These are phyloP conservation scores for Amphicarpaea edgeworthii DNA, from an alignment of 306 rosid genomes.

Conservation along the genomic window DNA sequence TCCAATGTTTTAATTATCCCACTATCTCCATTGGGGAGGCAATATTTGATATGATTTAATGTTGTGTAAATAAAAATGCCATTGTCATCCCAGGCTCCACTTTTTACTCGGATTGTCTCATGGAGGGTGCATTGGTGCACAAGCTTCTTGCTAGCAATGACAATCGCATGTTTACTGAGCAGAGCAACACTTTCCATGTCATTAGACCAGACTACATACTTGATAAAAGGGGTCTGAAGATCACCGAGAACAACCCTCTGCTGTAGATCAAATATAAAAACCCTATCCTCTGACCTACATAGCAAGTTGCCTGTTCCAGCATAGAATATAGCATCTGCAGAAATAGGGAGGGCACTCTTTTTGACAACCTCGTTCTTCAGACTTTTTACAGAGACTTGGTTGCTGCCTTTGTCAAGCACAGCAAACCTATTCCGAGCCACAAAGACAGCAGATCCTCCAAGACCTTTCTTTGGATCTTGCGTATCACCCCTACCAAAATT, in stretches of 20 bases:
- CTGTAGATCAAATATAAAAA: constrained; percentile 83
- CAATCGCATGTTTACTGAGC: constrained; percentile 92
- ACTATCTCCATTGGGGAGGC: constrained; percentile 92
- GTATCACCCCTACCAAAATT: constrained; percentile 77
- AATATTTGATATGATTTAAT: constrained; percentile 86
- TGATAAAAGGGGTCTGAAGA: constrained; percentile 84
- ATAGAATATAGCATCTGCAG: constrained; percentile 85
- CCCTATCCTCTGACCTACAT: constrained; percentile 88
- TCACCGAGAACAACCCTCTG: constrained; percentile 84
- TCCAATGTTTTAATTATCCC: constrained; percentile 92
- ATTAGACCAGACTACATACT: constrained; percentile 89
- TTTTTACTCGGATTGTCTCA: constrained; percentile 94
- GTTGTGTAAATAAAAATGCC: constrained; percentile 94
- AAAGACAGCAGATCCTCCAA: constrained; percentile 94
- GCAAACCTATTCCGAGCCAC: constrained; percentile 94
- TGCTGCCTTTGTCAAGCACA: constrained; percentile 84
- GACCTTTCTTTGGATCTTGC: constrained; percentile 90
- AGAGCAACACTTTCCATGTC: constrained; percentile 90
- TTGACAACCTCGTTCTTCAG: constrained; percentile 79
- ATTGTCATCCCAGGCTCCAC: constrained; percentile 97
- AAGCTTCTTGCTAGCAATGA: constrained; percentile 86
- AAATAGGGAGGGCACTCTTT: constrained; percentile 74
- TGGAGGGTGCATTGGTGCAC: constrained; percentile 95
- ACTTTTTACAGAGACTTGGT: constrained; percentile 73
- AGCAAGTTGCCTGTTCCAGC: constrained; percentile 89